Conservation (phyloP, 768 basidiomycete genomes). For the Xerocomus spinulosus region DNA sequence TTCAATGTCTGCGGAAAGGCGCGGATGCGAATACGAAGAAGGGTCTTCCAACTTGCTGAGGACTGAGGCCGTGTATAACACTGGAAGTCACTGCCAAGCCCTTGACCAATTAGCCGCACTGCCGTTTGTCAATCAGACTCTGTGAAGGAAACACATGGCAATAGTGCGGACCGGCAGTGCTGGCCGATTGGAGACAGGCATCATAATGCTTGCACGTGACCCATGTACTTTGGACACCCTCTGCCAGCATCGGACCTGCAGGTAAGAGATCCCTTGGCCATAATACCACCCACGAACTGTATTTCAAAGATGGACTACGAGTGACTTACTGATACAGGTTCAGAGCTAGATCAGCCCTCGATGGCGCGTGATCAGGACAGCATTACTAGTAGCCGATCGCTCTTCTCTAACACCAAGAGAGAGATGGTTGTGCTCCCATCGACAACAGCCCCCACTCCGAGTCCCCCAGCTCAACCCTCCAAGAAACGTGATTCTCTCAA, state of each 20-base stretch:
- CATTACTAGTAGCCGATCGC: background rate
- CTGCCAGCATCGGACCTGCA: background rate
- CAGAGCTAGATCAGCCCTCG: background rate
- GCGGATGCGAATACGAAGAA: background rate
- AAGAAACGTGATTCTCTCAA: constrained; percentile 19
- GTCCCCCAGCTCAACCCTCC: background rate
- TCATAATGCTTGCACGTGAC: background rate
- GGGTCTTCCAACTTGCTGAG: background rate
- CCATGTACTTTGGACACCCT: background rate
- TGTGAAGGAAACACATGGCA: too few relatives aligned
- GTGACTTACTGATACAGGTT: background rate
- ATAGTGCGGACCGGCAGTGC: background rate
- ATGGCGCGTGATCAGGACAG: background rate
- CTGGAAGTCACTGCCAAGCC: too few relatives aligned
- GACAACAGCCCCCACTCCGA: background rate
- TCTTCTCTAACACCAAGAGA: background rate
- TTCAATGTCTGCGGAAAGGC: background rate
- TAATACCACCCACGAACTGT: background rate
- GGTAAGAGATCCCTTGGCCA: background rate
- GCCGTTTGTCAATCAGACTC: background rate
- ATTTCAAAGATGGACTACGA: background rate
- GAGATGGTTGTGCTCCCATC: constrained; percentile 2
- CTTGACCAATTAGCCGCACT: background rate
- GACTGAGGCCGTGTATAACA: too few relatives aligned
- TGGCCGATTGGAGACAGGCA: too few relatives aligned